Conservation (phyloP, 2,329 filamentous ascomycete genomes). For the Colletotrichum phormii region DNA sequence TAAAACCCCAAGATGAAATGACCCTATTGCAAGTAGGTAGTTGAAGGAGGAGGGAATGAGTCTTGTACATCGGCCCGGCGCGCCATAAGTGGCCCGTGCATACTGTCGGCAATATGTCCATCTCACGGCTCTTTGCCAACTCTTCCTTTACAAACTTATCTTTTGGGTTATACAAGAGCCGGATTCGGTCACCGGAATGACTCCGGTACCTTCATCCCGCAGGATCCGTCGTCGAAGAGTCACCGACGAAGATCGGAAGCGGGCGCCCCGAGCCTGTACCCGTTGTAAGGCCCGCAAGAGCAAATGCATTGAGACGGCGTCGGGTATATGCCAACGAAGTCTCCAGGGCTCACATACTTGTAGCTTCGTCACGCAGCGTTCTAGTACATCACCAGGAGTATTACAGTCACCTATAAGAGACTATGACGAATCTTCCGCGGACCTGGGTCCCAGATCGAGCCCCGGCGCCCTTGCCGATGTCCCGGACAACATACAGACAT, state of each 20-base stretch:
- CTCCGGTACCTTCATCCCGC: too few relatives aligned
- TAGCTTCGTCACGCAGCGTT: too few relatives aligned
- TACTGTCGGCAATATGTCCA: neutral
- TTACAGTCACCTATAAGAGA: too few relatives aligned
- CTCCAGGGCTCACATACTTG: conserved; percentile 37
- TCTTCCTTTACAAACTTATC: neutral
- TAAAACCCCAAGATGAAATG: too few relatives aligned
- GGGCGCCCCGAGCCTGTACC: conserved; percentile 47
- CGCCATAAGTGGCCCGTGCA: too few relatives aligned
- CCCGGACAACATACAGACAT: neutral
- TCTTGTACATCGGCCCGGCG: neutral
- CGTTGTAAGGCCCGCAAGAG: conserved; percentile 50
- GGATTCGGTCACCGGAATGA: too few relatives aligned
- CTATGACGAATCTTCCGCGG: too few relatives aligned
- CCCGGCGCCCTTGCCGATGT: conserved; percentile 25
- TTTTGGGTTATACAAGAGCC: neutral
- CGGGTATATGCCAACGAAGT: conserved; percentile 45
- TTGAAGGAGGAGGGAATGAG: neutral
- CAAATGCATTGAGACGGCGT: conserved; percentile 45
- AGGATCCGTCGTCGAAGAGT: conserved; percentile 34
- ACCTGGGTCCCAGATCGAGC: too few relatives aligned
- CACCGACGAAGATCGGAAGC: conserved; percentile 48
- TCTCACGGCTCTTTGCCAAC: neutral
- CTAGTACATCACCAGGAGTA: too few relatives aligned
- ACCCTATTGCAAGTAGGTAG: too few relatives aligned